Base-by-base conservation (phyloP, 345 rosid genomes). In the Anacardium occidentale region DNA sequence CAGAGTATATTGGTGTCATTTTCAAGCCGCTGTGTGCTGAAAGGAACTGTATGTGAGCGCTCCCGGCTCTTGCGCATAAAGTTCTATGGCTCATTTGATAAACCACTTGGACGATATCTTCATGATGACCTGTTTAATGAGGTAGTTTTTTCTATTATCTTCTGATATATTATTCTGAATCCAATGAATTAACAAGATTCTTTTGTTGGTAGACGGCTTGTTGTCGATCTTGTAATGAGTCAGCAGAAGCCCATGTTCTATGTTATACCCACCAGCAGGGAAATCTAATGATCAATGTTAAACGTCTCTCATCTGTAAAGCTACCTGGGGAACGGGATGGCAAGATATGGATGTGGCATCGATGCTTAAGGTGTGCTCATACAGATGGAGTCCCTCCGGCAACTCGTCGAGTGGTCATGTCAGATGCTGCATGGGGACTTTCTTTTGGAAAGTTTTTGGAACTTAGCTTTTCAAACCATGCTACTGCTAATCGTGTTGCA, bases 341-440 rank as follows among this genome's bases (percentile, higher is more conserved):
- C 70, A 93, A 87, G 80, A 93, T 96, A 76, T 96, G 99, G 99
- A 93, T 96, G 99, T 96, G 99, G 98, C 99, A 96, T 58, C 90
- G 99, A 17, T 96, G 99, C 90, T 78, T 96, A 54, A 84, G 89
- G 80, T 96, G 99, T 78, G 86, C 87, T 74, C 93, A 79, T 52
- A 85, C 77, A 15, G 88, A 90, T 83, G 98, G 98, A 42, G 92
- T 93, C 69, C 99, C 99, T 60, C 99, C 97, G 15, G 94, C 97
- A 75, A 93, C 99, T 69, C 96, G 78, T 48, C 85, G 98, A 82
- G 92, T 96, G 55, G 91, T 93, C 40, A 96, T 96, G 99, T 96
- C 98, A 48, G 90, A 91, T 85, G 98, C 98, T 70, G 99, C 99
- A 2, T 93, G 99, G 99, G 98, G 98, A 62, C 89, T 96, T 74